These are phyloP conservation scores for Tetrastigma voinierianum DNA, from an alignment of 164 flowering plant genomes.

Conservation along the genomic window DNA sequence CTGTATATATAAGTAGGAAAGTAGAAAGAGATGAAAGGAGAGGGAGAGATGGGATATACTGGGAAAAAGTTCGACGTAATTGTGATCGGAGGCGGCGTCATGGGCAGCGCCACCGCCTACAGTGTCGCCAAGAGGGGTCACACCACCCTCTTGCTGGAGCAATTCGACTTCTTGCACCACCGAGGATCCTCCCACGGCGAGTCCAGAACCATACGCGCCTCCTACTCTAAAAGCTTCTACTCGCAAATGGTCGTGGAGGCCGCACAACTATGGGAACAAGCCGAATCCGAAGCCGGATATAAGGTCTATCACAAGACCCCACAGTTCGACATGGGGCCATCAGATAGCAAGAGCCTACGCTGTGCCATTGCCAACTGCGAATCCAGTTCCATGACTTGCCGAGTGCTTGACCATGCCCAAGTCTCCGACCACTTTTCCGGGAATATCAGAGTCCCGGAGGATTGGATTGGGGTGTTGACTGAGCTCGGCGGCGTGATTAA, in stretches of 20 bases:
- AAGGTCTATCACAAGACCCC: conserved; percentile 53
- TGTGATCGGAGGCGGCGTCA: conserved; percentile 93
- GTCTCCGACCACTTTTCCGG: conserved; percentile 46
- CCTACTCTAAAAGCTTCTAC: conserved; percentile 90
- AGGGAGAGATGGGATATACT: conserved; percentile 35
- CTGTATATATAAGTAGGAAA: no score
- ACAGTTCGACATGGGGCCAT: conserved; percentile 76
- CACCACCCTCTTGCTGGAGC: conserved; percentile 71
- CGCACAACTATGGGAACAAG: conserved; percentile 59
- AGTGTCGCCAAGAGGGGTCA: conserved; percentile 56
- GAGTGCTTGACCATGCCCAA: conserved; percentile 33
- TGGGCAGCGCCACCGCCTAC: conserved; percentile 91
- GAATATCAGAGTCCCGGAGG: conserved; percentile 52
- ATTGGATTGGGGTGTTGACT: conserved; percentile 60
- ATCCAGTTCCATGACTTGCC: conserved; percentile 28
- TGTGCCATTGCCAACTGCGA: conserved; percentile 48
- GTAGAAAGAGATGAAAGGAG: not conserved
- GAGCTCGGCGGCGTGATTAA: conserved; percentile 73
- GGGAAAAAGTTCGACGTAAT: conserved; percentile 58
- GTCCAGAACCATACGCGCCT: conserved; percentile 81
- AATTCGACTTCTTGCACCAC: conserved; percentile 89
- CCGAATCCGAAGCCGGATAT: conserved; percentile 69
- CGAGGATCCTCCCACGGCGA: conserved; percentile 98
- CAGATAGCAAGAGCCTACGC: conserved; percentile 34
- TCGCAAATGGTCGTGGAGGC: conserved; percentile 61